These are phyloP conservation scores for Calocybe gambosa DNA, from an alignment of 1,284 basidiomycete genomes.

Conservation along the genomic window DNA sequence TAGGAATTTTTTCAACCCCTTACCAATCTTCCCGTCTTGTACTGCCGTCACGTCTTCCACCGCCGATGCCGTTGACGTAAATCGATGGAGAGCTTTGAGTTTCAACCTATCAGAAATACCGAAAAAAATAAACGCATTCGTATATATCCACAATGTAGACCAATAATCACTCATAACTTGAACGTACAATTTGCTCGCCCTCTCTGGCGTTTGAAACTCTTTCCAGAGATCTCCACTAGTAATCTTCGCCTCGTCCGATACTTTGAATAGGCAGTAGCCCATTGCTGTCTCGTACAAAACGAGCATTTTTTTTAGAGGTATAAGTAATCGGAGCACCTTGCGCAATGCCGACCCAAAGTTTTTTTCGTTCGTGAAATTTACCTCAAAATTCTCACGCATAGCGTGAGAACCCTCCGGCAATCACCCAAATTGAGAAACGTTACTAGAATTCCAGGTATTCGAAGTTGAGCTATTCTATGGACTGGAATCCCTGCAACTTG, in stretches of 20 bases:
- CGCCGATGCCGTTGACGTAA: conserved; percentile 94
- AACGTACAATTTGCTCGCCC: conserved; percentile 86
- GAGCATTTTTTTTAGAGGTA: conserved; percentile 49
- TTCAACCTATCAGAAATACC: conserved; percentile 61
- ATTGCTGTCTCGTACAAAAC: conserved; percentile 82
- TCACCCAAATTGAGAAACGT: too few species aligned
- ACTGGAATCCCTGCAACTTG: too few species aligned
- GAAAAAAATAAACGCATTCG: neutral
- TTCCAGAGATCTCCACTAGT: conserved; percentile 83
- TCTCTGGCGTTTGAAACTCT: conserved; percentile 89
- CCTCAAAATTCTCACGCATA: conserved; percentile 14
- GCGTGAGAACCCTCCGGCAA: conserved; percentile 49
- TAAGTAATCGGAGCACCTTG: neutral
- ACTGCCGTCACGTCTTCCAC: conserved; percentile 97
- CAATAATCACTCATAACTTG: conserved; percentile 4
- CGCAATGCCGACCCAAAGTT: conserved; percentile 8
- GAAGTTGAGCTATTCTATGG: too few species aligned
- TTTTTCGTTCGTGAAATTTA: conserved; percentile 17
- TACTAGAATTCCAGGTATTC: too few species aligned
- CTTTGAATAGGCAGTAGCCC: conserved; percentile 98
- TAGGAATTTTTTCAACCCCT: conserved; percentile 91
- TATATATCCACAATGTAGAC: conserved; percentile 1
- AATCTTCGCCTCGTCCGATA: conserved; percentile 86
- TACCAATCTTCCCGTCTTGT: conserved; percentile 90
- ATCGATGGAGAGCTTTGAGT: conserved; percentile 92